Evolutionary conservation across 805 yeast species (phyloP), one percentile per base, ranked within the genome.

Genomic region (Kregervanrija fluxuum): DNA sequence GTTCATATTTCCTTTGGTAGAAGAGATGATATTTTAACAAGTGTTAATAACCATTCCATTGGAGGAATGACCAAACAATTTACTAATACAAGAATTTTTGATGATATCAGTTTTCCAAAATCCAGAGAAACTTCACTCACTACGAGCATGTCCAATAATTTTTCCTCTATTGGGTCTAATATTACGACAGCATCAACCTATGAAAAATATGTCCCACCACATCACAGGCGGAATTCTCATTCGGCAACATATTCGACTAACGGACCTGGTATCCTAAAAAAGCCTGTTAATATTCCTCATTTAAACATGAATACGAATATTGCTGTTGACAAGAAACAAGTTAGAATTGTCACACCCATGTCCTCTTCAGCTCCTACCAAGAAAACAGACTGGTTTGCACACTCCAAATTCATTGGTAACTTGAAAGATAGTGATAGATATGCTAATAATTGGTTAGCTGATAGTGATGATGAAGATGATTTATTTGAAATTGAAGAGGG

Each of bases 121-220:
- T 59, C 64, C 4, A 54, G 64, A 31, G 57, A 59, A 34, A 52
- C 60, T 1, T 59, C 65, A 8, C 38, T 49, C 11, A 44, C 61
- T 2, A 56, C 63, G 1, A 54, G 56, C 2, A 46, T 53, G 22
- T 58, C 61, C 8, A 52, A 48, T 31, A 55, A 55, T 38, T 38
- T 50, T 12, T 54, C 61, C 6, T 54, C 63, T 4, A 48, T 49
- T 33, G 62, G 59, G 1, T 54, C 62, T 15, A 54, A 53, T 43
- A 33, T 51, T 17, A 50, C 57, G 3, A 45, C 53, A 2, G 36
- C 37, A 1, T 46, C 53, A 11, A 48, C 55, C 5, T 45, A 45
- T 30, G 57, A 54, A 37, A 59, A 64, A 39, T 75, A 75, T 50
- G 64, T 75, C 15, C 80, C 79, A 28, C 81, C 81, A 11, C 80